Percentiles rank a stretch among this genome's conserved stretches.
phyloP scores from a whole-genome alignment of 768 basidiomycete species.

The Cystofilobasidium macerans region DNA sequence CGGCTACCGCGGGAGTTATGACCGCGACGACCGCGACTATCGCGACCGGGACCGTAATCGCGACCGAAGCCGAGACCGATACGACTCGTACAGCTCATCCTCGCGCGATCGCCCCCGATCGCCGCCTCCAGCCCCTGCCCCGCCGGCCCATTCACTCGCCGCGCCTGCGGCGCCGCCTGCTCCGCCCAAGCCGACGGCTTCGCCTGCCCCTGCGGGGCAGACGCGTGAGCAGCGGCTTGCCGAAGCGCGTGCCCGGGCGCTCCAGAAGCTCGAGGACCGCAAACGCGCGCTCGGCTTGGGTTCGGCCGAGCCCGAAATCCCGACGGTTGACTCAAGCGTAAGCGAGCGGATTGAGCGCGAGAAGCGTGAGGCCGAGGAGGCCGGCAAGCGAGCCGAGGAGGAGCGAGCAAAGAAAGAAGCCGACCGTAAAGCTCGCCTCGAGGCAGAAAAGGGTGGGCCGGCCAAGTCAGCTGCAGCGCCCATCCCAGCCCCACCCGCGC shows the following conservation, averaged over 20 bases:
- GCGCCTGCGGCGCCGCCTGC: conserved; percentile 46
- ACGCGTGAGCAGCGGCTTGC: conserved; percentile 71
- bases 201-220: conserved; percentile 50
- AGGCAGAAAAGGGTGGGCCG: conserved; percentile 43
- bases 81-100: conserved; percentile 29
- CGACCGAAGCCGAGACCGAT: conserved; percentile 43
- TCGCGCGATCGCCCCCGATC: conserved; percentile 31
- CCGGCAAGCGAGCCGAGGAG: conserved; percentile 61
- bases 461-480: conserved; percentile 1
- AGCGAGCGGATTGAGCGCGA: conserved; percentile 76
- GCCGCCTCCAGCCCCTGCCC: conserved; percentile 47
- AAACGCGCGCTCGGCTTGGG: conserved; percentile 73
- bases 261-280: conserved; percentile 68
- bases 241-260: conserved; percentile 65
- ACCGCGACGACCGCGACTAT: conserved; percentile 41
- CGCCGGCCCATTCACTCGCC: conserved; percentile 37
- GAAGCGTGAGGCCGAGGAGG: conserved; percentile 82
- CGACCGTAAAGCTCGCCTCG: conserved; percentile 59
- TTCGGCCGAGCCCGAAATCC: conserved; percentile 31
- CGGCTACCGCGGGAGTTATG: conserved; percentile 32
- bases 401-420: conserved; percentile 70
- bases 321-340: conserved; percentile 59
- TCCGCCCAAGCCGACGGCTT: conserved; percentile 42
- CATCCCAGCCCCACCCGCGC: conserved; percentile 11
- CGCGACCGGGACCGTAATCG: conserved; percentile 39